Evolutionary conservation across 768 basidiomycete genomes (phyloP), one percentile per base, ranked within the genome.

Genomic region (Boletus rex-veris): DNA sequence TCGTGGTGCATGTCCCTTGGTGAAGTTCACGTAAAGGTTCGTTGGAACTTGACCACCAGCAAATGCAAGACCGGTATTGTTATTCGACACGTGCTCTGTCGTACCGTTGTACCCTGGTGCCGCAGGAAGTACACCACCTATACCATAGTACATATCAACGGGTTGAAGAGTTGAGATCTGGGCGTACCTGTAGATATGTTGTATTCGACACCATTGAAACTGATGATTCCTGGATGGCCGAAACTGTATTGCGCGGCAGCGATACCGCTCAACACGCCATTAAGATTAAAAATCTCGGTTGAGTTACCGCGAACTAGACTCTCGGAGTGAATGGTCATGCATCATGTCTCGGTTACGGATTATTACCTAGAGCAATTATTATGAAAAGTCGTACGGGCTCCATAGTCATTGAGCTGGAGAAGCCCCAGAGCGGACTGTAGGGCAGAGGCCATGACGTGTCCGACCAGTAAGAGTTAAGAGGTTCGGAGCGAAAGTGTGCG

Each of bases 171-270:
- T 21, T 16, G n/a, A 4, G 30, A 24, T 15, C 6, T 3, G 6
- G 7, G 30, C 58, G 7, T 30, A 58, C 58, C 58, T 3, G 59
- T 58, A 1, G 62, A 63, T 9, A 57, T 3, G 16, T 63, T 60
- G 24, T 64, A 64, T 15, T 49, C 31, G 36, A 18, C 62, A 15
- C 55, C 55, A n/a, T 64, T 64, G 26, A 63, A 64, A 14, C 51
- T 38, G 9, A 54, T 41, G 21, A 58, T 48, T 4, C 62, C 63
- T 0, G 52, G 28, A 11, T 10, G 14, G 24, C 55, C 55, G 8
- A 44, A 48, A 36, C 30, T 58, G 24, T 39, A 55, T 11, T 57
- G 14, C 5, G 62, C 55, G 2, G 62, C 49, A 30, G 55, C 37
- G 12, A 63, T 51, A 6, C 62, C 62, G 7, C 61, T 60, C 42